Base-by-base conservation (phyloP, 768 basidiomycete species). In the Pleurotus ostreatus region DNA sequence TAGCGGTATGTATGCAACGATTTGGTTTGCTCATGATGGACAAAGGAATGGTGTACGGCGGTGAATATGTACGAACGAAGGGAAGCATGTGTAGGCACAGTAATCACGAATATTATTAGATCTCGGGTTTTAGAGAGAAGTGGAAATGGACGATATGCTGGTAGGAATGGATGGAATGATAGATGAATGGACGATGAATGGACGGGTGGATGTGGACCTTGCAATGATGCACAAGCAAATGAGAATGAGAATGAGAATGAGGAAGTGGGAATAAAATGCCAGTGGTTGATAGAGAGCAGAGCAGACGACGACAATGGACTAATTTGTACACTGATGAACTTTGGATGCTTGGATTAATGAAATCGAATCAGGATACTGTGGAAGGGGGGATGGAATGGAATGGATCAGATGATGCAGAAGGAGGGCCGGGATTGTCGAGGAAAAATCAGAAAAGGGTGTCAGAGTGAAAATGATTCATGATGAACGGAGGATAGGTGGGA, bases 261-360 rank as follows among this genome's bases (percentile, higher is more conserved):
- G 30, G 30, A 34, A 34, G 11, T 11, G 30, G 11, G 30, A 26
- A n/a, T n/a, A 49, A 25, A 30, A 49, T 49, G 48, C 20, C 3
- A 49, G 15, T 34, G 48, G 22, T n/a, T 30, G 23, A 49, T n/a
- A 30, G 20, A 49, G 12, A 30, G 48, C 48, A 49, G 20, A 34
- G 20, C 25, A 49, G 26, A 34, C n/a, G 22, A 49, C 5, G 46
- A 15, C 26, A 47, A 47, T 25, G 30, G 46, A 47, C 48, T 49
- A 49, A 49, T 49, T 49, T 49, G 48, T 49, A 49, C 48, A 49
- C 41, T 44, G 41, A 16, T 44, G 41, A 44, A 44, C 41, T 49
- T 49, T 26, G 25, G 18, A 49, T 44, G n/a, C 48, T 49, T 16
- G 23, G 23, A 47, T 20, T 20, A 23, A 23, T 49, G 8, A 34